phyloP scores from a whole-genome alignment of 2,329 filamentous ascomycete genomes.

The Pseudopyrenochaeta lycopersici region DNA sequence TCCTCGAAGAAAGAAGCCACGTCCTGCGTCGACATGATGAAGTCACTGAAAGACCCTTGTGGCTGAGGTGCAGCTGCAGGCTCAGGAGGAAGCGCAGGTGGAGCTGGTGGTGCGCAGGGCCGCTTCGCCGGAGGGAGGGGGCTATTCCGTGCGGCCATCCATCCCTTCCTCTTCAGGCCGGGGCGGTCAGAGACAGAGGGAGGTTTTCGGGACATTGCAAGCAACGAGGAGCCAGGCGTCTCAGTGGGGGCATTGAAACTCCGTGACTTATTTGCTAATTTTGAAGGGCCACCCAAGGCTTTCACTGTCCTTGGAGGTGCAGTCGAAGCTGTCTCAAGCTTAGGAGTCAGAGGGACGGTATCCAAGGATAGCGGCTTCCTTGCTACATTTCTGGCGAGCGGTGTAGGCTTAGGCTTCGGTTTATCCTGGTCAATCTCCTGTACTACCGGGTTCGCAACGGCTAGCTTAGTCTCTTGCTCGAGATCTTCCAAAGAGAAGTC shows the following conservation, averaged over 20 bases:
- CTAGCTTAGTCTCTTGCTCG: slow-evolving; percentile 31
- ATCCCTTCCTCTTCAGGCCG: slow-evolving; percentile 10
- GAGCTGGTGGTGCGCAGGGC: not conserved
- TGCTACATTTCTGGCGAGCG: not conserved
- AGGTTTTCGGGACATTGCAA: slow-evolving; percentile 2
- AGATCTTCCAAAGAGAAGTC: slow-evolving; percentile 54
- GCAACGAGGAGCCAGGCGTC: not conserved
- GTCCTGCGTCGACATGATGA: slow-evolving; percentile 39
- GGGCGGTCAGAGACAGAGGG: slow-evolving; percentile 9
- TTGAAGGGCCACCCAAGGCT: not conserved
- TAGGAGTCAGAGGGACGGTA: too few species aligned
- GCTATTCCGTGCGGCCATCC: not conserved
- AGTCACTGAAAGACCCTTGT: slow-evolving; percentile 18
- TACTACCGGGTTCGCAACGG: not conserved
- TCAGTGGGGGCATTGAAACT: not conserved
- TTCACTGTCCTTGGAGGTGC: not conserved
- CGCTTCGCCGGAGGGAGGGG: slow-evolving; percentile 3
- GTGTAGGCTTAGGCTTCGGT: not conserved
- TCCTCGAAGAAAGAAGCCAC: slow-evolving; percentile 38
- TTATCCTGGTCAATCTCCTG: not conserved
- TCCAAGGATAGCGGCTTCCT: not conserved
- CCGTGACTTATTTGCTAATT: not conserved
- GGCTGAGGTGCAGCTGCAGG: not conserved
- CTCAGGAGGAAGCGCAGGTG: not conserved
- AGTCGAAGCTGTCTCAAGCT: not conserved